A percentile compares a stretch with the other conserved stretches of the same genome.
These are phyloP conservation scores for Blastocladiella britannica DNA, from an alignment of 192 early-diverging fungal species.

Conservation along the genomic window DNA sequence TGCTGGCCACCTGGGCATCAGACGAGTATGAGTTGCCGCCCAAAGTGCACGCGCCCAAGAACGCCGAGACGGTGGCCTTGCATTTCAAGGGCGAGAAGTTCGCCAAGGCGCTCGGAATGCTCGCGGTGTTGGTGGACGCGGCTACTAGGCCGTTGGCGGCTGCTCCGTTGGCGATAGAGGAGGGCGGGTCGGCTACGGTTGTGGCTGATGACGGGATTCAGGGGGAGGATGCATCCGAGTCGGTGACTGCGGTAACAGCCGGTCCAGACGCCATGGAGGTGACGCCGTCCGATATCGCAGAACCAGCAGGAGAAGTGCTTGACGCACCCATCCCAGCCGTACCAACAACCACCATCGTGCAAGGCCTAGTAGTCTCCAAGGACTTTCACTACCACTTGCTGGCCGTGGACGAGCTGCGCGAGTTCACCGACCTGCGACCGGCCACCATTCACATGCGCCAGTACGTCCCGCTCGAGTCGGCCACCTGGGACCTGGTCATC, in stretches of 20 bases:
- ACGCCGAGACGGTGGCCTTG: constrained; percentile 71
- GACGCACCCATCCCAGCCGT: not conserved
- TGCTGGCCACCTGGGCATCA: constrained; percentile 61
- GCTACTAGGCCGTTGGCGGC: no score
- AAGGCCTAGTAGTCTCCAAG: constrained; percentile 64
- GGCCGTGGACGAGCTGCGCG: constrained; percentile 53
- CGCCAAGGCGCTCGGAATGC: constrained; percentile 40
- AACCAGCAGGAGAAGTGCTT: no score
- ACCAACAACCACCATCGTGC: not conserved
- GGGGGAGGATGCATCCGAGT: no score
- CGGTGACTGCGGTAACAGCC: no score
- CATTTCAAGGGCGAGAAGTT: constrained; percentile 89
- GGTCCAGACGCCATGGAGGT: no score
- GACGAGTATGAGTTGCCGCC: constrained; percentile 49
- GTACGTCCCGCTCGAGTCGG: constrained; percentile 7
- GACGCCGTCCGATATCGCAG: no score
- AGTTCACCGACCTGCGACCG: constrained; percentile 59
- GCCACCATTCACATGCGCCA: constrained; percentile 51
- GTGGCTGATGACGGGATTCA: no score
- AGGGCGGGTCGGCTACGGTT: no score
- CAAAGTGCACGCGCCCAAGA: constrained; percentile 70
- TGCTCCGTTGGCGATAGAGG: no score
- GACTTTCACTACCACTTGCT: constrained; percentile 83
- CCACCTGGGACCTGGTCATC: constrained; percentile 47
- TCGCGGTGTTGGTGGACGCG: not conserved